Evolutionary conservation across 352 stramenopile species (phyloP).

Genomic region (Phytophthora pluvialis): DNA sequence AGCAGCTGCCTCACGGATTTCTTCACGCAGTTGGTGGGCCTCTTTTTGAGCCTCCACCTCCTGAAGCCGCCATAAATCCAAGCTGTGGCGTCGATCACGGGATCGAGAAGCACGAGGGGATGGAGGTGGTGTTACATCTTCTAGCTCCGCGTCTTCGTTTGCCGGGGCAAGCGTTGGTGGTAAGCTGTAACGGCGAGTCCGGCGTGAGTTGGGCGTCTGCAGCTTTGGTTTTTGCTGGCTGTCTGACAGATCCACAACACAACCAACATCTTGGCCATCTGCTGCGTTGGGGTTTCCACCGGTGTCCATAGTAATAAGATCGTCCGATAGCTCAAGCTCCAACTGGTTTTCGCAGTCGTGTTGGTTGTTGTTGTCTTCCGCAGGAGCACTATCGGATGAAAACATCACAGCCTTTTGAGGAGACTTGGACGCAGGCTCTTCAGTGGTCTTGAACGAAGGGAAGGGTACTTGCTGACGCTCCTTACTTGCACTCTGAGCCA

Average conservation of each 20-base stretch:
- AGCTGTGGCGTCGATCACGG: constrained; percentile 52
- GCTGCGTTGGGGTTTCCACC: constrained; percentile 49
- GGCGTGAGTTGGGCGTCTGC: constrained; percentile 44
- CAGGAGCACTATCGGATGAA: constrained; percentile 2
- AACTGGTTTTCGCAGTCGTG: constrained; percentile 39
- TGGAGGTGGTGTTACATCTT: constrained; percentile 25
- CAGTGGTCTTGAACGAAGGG: constrained; percentile 12
- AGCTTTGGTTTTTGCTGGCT: constrained; percentile 46
- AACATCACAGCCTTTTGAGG: constrained; percentile 31
- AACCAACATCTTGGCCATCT: constrained; percentile 35
- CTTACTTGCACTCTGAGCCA: constrained; percentile 28
- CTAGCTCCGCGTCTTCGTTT: constrained; percentile 28
- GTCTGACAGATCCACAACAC: constrained; percentile 34
- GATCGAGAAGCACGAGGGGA: constrained; percentile 39
- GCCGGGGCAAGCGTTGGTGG: constrained; percentile 30
- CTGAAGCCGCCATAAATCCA: constrained; percentile 58
- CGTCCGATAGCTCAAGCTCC: constrained; percentile 31
- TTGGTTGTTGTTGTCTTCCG: constrained; percentile 30
- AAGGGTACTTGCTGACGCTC: constrained; percentile 24
- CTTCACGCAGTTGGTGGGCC: constrained; percentile 50
- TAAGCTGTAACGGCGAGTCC: constrained; percentile 32
- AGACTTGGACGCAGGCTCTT: constrained; percentile 18
- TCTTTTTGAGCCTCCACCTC: constrained; percentile 52
- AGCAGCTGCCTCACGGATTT: constrained; percentile 59
- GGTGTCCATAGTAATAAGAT: constrained; percentile 23